Base-by-base conservation (phyloP, 2,329 filamentous ascomycete species). In the Aspergillus terreus region DNA sequence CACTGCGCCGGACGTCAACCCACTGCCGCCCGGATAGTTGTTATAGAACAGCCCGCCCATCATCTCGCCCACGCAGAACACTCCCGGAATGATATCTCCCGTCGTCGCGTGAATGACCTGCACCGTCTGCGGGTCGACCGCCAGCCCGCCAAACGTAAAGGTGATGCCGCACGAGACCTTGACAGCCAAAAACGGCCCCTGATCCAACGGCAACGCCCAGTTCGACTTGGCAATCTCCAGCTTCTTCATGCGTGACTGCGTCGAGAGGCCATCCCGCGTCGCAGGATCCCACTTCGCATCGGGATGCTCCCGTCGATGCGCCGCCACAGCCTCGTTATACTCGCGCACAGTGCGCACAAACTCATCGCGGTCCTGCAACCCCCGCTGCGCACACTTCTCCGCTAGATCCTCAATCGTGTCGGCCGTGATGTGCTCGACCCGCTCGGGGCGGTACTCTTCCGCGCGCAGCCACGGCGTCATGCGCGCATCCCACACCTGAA, bases 61-160 rank as follows among this genome's bases (percentile, higher is more conserved):
- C 80, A 88, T 85, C 66, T 88, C 84, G 0, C 85, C 84, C 3
- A 74, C 78, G 56, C 82, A 84, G 55, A 78, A 86, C 2, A 87
- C 60, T 0, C 83, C 81, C 0, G 75, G 74, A 4, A 87, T 74
- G n/a, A 72, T 68, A 4, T 61, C 59, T 1, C 71, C 71, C 0
- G 75, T 78, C 1, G 67, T 63, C 4, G 75, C 69, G 2, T 72
- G 75, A 12, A 85, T 63, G 1, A 86, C 78, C 3, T 72, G 72
- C 2, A 78, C 75, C 0, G 80, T 84, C 21, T 79, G 64, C 0
- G 81, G 75, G 45, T 82, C 75, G 2, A 84, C 77, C 4, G 76
- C 74, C 6, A 87, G 66, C 0, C 85, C 84, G 1, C 84, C 85
- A 68, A 87, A 88, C 0, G 84, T 87, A 58, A 87, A 88, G 0